Evolutionary conservation across 2,329 filamentous ascomycete species (phyloP).

Genomic region (Pseudocercospora vitis): DNA sequence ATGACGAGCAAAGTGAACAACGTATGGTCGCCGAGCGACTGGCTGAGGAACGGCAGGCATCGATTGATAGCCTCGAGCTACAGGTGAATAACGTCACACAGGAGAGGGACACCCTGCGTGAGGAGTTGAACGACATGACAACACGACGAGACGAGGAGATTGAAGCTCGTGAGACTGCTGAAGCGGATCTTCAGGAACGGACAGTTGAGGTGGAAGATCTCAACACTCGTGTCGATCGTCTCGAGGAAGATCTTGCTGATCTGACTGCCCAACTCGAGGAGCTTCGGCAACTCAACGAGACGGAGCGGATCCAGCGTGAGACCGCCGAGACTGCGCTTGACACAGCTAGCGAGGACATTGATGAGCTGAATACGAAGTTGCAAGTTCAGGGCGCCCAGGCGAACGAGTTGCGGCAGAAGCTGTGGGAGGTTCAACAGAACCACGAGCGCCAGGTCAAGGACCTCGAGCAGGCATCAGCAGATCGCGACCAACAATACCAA

Average conservation of each 20-base stretch:
- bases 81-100: slow-evolving; percentile 41
- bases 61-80: slow-evolving; percentile 43
- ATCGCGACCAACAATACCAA: slow-evolving; percentile 43
- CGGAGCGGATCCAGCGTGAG: slow-evolving; percentile 47
- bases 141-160: slow-evolving; percentile 40
- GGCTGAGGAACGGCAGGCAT: slow-evolving; percentile 40
- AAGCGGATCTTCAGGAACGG: slow-evolving; percentile 43
- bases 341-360: slow-evolving; percentile 44
- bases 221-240: slow-evolving; percentile 37
- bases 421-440: slow-evolving; percentile 48
- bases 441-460: slow-evolving; percentile 42
- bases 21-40: slow-evolving; percentile 43
- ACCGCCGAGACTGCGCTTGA: slow-evolving; percentile 47
- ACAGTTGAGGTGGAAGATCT: slow-evolving; percentile 41
- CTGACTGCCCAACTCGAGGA: slow-evolving; percentile 39
- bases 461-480: slow-evolving; percentile 40
- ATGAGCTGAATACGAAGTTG: slow-evolving; percentile 43
- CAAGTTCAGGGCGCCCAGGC: slow-evolving; percentile 46
- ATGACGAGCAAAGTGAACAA: slow-evolving; percentile 40
- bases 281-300: slow-evolving; percentile 40
- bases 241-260: slow-evolving; percentile 36
- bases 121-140: slow-evolving; percentile 38
- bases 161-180: slow-evolving; percentile 36
- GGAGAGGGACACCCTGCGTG: slow-evolving; percentile 38
- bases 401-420: slow-evolving; percentile 51